Percentiles rank a stretch among this genome's conserved stretches.
Evolutionary conservation across 768 basidiomycete species (phyloP).

Genomic region (Rhizopogon rudus): DNA sequence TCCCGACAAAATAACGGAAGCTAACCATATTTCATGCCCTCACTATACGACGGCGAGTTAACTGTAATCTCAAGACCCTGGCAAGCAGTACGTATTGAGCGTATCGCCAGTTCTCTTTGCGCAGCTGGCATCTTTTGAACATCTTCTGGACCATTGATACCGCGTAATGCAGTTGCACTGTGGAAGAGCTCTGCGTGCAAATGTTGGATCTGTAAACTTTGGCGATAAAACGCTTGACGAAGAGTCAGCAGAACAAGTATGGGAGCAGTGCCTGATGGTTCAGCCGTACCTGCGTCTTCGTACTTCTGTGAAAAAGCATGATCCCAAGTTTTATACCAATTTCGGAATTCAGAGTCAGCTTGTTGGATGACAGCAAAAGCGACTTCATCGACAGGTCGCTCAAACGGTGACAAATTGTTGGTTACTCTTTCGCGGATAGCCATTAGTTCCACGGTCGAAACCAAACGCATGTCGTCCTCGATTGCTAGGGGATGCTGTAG

Average conservation of each 20-base stretch:
- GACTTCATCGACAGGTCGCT: conserved; percentile 67
- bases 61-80: conserved; percentile 83
- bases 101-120: conserved; percentile 75
- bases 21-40: conserved; percentile 89
- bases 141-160: conserved; percentile 83
- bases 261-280: neutral
- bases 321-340: conserved; percentile 83
- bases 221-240: conserved; percentile 75
- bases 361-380: conserved; percentile 68
- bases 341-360: conserved; percentile 73
- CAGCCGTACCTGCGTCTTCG: conserved; percentile 64
- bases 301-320: conserved; percentile 76
- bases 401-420: conserved; percentile 75
- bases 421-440: conserved; percentile 83
- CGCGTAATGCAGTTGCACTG: conserved; percentile 76
- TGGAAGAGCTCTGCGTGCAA: conserved; percentile 84
- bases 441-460: conserved; percentile 93
- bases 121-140: conserved; percentile 76
- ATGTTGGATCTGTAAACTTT: conserved; percentile 83
- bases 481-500: conserved; percentile 85
- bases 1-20: neutral
- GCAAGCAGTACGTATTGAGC: conserved; percentile 79
- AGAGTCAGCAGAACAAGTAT: neutral
- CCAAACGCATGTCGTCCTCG: conserved; percentile 91
- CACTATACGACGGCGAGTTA: conserved; percentile 76